phyloP scores from a whole-genome alignment of 345 rosid species.

The Eucalyptus polybractea region DNA sequence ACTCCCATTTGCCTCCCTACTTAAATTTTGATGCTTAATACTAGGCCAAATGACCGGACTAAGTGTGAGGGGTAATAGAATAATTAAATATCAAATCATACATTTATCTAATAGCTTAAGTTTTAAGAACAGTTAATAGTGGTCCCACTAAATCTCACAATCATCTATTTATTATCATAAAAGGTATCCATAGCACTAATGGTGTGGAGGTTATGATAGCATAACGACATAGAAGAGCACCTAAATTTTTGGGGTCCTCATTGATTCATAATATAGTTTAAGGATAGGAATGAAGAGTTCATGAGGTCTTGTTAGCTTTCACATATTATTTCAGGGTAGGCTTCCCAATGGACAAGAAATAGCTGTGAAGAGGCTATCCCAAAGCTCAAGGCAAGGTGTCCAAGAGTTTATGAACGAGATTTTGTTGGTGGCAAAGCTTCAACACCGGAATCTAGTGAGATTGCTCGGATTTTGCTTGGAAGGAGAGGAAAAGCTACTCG shows the following conservation, averaged over 20 bases:
- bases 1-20: no score
- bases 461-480: not conserved
- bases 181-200: not conserved
- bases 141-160: no score
- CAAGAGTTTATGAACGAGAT: not conserved
- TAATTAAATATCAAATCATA: no score
- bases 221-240: not conserved
- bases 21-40: no score
- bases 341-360: slow-evolving; percentile 16
- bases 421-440: not conserved
- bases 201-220: not conserved
- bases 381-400: slow-evolving; percentile 21
- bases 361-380: slow-evolving; percentile 38
- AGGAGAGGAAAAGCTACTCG: not conserved
- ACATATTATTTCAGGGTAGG: slow-evolving; percentile 7
- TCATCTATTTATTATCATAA: not conserved
- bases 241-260: not conserved
- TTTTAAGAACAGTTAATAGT: no score
- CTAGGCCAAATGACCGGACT: no score
- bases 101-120: no score
- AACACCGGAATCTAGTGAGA: not conserved
- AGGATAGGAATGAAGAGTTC: not conserved
- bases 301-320: not conserved
- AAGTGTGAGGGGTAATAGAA: no score
- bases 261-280: not conserved